Conservation (phyloP, 768 basidiomycete species). For the Cyclocybe aegerita region DNA sequence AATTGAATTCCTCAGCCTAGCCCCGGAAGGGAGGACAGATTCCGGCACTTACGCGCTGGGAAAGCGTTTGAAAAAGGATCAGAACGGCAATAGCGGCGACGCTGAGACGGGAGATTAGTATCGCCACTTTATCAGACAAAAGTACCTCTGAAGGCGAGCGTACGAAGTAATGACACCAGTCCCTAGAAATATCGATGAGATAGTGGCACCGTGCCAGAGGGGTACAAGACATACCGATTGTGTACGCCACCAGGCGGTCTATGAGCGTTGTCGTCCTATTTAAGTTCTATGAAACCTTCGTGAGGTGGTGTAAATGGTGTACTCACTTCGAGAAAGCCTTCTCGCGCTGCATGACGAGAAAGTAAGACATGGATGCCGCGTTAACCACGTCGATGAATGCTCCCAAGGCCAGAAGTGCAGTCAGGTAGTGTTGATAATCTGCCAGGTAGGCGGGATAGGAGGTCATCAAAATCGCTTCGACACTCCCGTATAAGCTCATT, state of each 20-base stretch:
- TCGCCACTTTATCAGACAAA: not conserved
- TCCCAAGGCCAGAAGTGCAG: constrained; percentile 3
- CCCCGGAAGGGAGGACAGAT: not conserved
- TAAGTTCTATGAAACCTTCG: not conserved
- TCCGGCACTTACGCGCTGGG: not conserved
- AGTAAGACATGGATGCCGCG: constrained; percentile 8
- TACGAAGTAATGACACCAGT: constrained; percentile 5
- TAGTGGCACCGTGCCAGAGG: not conserved
- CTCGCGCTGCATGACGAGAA: constrained; percentile 3
- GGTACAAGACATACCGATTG: not conserved
- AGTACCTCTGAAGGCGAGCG: not conserved
- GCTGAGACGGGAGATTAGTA: not conserved
- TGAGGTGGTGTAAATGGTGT: not conserved
- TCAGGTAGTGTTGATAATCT: not conserved
- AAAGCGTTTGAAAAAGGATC: not conserved
- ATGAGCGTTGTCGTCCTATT: not conserved
- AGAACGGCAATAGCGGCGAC: constrained; percentile 1
- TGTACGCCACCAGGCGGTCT: constrained; percentile 2
- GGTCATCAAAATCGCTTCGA: not conserved
- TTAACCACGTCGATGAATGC: constrained; percentile 9
- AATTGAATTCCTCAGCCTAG: not conserved
- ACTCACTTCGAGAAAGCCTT: not conserved
- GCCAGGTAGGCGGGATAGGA: not conserved
- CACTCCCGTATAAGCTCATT: constrained; percentile 3
- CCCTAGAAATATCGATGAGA: not conserved